Base-by-base conservation (phyloP, 2,329 filamentous ascomycete genomes). In the Tolypocladium tropicale region DNA sequence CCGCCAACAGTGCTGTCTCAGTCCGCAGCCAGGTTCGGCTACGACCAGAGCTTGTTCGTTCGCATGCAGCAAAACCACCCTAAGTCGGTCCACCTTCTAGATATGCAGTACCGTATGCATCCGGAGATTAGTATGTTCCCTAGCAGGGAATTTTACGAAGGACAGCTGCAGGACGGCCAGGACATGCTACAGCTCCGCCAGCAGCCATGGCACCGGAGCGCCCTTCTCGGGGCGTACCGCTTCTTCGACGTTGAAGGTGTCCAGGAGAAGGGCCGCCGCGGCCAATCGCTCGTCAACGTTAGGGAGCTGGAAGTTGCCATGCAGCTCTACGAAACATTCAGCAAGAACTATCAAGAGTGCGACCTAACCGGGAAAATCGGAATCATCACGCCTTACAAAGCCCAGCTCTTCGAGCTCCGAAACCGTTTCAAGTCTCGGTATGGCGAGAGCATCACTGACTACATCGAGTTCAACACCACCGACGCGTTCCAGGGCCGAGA, bases 51-150 rank as follows among this genome's bases (percentile, higher is more conserved):
- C 79, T 77, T 99, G 72, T 99, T 99, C 75, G 94, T 97, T 55
- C 88, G 94, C 36, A 99, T 99, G 93, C 94, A 97, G 68, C 85
- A 86, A 65, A 96, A 96, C 61, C 86, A 93, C 64, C 89, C 90
- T 1, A 78, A 88, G 34, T 88, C 95, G 61, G 85, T 99, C 18
- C 93, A 99, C 74, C 79, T 99, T 30, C 83, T 99, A n/a, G 93
- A 97, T 67, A 94, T 88, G 56, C 94, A 99, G 68, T 99, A 99
- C 70, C 94, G 94, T 72, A 99, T 99, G 95, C 94, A 99, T 73
- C 94, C 95, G 0, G 90, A 94, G 62, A 99, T 99, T 68, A 96
- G 91, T 70, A 72, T 78, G 54, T 99, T 96, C 70, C 94, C 95
- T 1, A 96, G 91, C 70, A 77, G 81, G 63, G 87, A 92, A 53